phyloP scores from a whole-genome alignment of 2,329 filamentous ascomycete genomes.

The Ceratocystis lukuohia region DNA sequence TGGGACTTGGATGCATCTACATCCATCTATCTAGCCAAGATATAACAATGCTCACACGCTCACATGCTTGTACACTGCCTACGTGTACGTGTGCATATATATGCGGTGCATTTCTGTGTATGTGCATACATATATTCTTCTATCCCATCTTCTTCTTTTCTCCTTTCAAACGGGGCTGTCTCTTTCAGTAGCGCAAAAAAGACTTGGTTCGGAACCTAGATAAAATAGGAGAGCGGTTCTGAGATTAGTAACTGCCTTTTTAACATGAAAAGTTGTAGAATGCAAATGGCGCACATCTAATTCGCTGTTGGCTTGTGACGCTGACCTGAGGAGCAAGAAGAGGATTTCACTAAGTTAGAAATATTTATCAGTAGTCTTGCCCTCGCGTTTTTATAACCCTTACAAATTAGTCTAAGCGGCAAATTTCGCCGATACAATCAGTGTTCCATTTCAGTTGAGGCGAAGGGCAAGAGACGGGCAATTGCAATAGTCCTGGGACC shows the following conservation, averaged over 20 bases:
- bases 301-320: neutral
- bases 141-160: neutral
- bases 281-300: neutral
- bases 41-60: neutral
- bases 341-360: neutral
- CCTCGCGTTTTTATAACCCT: neutral
- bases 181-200: neutral
- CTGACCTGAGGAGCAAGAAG: neutral
- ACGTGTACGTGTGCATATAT: neutral
- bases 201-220: neutral
- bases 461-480: too few relatives aligned
- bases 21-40: neutral
- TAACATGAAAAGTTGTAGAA: neutral
- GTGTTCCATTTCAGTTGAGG: too few relatives aligned
- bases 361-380: neutral
- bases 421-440: too few relatives aligned
- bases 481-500: too few relatives aligned
- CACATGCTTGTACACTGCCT: neutral
- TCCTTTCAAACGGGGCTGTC: neutral
- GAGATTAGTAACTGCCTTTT: neutral
- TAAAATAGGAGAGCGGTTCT: neutral
- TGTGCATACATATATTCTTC: conserved; percentile 1
- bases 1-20: neutral
- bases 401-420: too few relatives aligned
- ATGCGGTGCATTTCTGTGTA: neutral